A percentile compares a stretch with the other conserved stretches of the same genome.
Evolutionary conservation across 768 basidiomycete species (phyloP).

Genomic region (Xerocomellus chrysenteron): DNA sequence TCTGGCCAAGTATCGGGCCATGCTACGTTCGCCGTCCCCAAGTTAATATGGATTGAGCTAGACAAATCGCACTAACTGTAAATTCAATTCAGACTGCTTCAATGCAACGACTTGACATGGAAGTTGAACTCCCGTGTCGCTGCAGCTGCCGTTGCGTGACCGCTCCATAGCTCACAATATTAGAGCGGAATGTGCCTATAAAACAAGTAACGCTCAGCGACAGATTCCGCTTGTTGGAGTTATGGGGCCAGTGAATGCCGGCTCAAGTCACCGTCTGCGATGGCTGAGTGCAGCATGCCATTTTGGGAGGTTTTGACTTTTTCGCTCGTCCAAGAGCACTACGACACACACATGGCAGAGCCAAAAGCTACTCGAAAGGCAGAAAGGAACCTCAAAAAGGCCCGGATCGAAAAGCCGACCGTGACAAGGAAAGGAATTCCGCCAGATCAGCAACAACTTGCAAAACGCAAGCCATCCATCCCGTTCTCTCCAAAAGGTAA

Average conservation of each 20-base stretch:
- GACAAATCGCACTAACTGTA: background rate
- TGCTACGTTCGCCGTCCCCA: too few species aligned
- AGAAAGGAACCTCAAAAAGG: conserved; percentile 25
- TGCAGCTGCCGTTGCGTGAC: background rate
- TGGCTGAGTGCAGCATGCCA: background rate
- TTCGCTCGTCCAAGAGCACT: background rate
- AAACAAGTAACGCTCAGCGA: background rate
- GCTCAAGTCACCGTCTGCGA: background rate
- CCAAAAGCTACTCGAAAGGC: conserved; percentile 16
- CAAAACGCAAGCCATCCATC: background rate
- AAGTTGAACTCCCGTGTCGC: background rate
- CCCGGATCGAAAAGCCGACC: conserved; percentile 20
- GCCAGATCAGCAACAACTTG: background rate
- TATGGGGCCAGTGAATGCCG: background rate
- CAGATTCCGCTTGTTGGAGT: background rate
- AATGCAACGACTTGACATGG: background rate
- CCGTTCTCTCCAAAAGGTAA: conserved; percentile 30
- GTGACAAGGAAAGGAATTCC: background rate
- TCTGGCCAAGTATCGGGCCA: background rate
- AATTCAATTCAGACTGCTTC: background rate
- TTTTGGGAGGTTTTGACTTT: conserved; percentile 4
- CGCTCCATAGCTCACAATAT: background rate
- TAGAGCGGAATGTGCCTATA: background rate
- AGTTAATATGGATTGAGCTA: too few species aligned
- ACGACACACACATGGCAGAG: conserved; percentile 16